Evolutionary conservation across 371 early-diverging fungal genomes (phyloP), one percentile per base, ranked within the genome.

Genomic region (Mortierella sp.): DNA sequence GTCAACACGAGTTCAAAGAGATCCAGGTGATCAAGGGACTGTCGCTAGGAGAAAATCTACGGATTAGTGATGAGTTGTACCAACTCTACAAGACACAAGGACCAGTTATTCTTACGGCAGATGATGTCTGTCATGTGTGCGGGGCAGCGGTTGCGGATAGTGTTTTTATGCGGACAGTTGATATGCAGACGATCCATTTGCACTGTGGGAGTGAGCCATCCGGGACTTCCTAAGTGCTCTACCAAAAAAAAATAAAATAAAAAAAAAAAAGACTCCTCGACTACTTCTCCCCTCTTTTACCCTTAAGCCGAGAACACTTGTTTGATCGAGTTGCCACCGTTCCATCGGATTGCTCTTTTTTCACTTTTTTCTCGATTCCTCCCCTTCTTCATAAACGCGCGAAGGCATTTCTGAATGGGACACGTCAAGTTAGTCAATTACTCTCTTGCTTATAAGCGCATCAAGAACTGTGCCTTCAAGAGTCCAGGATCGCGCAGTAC

Each of bases 1-100:
- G 82, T 16, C 66, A 86, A 19, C 85, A 89, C 57, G 84, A 82
- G 0, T 83, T 79, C 28, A 86, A 86, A 15, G 87, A 90, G 60
- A 81, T 84, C 16, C 84, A 89, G 64, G 75, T 92, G 50, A 81
- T 87, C 14, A 81, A 88, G 43, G 86, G 88, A 0, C 57, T 92
- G 53, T 83, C 86, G 29, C 81, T 88, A 16, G 91, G 90, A 28
- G 88, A 92, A 67, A 90, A 92, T 58, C 29, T 88, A 7, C 74
- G 86, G 84, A 89, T 89, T 75, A 67, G 70, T 50, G 59, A 72
- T 15, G 55, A 87, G 50, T 57, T 88, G 59, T 82, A 81, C 66
- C 70, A 87, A 28, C 29, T 83, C 0, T 85, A 87, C 28, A 70
- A 87, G 29, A 80, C 77, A 11, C 82, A 87, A 7, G 87, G 87